A percentile compares a stretch with the other conserved stretches of the same genome.
phyloP scores from a whole-genome alignment of 2,329 filamentous ascomycete genomes.

The Tolypocladium cylindrosporum region DNA sequence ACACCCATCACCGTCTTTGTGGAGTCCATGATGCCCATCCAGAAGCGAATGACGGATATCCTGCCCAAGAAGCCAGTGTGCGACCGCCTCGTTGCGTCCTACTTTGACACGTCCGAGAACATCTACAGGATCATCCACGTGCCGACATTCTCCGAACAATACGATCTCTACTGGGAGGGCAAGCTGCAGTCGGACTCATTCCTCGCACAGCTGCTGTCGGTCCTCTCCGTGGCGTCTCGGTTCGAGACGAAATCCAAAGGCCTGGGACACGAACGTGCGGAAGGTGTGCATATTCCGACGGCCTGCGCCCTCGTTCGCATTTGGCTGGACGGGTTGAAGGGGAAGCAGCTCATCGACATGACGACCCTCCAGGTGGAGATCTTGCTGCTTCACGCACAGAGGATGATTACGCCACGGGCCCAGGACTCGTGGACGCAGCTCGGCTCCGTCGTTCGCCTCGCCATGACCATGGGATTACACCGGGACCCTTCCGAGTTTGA shows the following conservation, averaged over 20 bases:
- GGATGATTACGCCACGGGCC: slow-evolving; percentile 40
- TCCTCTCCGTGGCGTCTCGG: slow-evolving; percentile 42
- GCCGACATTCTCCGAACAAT: slow-evolving; percentile 39
- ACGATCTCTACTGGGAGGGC: slow-evolving; percentile 42
- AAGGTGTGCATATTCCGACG: slow-evolving; percentile 47
- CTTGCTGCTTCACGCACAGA: slow-evolving; percentile 40
- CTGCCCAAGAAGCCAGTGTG: slow-evolving; percentile 40
- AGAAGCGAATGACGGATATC: slow-evolving; percentile 48
- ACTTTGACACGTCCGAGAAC: slow-evolving; percentile 40
- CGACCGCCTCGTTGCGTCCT: slow-evolving; percentile 38
- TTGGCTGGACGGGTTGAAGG: slow-evolving; percentile 42
- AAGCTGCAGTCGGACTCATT: slow-evolving; percentile 37
- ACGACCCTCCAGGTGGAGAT: slow-evolving; percentile 44
- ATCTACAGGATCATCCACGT: slow-evolving; percentile 44
- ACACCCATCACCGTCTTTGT: slow-evolving; percentile 46
- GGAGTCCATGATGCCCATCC: slow-evolving; percentile 47
- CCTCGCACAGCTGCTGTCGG: slow-evolving; percentile 41
- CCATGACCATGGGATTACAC: slow-evolving; percentile 50
- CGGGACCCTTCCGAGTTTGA: slow-evolving; percentile 45
- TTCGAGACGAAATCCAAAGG: slow-evolving; percentile 41
- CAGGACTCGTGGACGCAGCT: slow-evolving; percentile 45
- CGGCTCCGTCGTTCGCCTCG: slow-evolving; percentile 45
- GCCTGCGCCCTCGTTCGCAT: slow-evolving; percentile 43
- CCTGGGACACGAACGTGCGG: slow-evolving; percentile 37
- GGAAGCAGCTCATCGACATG: slow-evolving; percentile 42